Base-by-base conservation (phyloP, 2,329 filamentous ascomycete species). In the Alternaria alternata region DNA sequence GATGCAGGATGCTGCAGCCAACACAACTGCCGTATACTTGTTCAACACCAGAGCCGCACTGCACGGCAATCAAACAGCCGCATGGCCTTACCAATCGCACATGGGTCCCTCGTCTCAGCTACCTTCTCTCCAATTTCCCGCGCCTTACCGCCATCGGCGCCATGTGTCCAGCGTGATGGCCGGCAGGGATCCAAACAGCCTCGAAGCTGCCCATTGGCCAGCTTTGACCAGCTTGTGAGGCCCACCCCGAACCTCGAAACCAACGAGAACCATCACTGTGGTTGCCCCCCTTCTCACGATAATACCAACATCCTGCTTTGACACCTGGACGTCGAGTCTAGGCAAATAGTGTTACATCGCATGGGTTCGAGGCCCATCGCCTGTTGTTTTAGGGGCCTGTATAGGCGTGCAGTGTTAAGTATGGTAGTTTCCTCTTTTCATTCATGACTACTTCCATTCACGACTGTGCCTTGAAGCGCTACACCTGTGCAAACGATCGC, bases 381-480 rank as follows among this genome's bases (percentile, higher is more conserved):
- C 48, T 57, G 28, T 56, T 51, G 39, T 57, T 53, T 38, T 55
- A 54, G 51, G 51, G 24, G 39, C 46, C 46, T 51, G 38, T 44
- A 48, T 49, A 49, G 49, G 48, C 36, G 52, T 32, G 43, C 30
- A 42, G 30, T 44, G 43, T 57, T 62, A 59, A 61, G 54, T 63
- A 65, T 63, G 54, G 44, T 49, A 14, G 26, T 41, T 43, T 64
- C 56, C 51, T 46, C 24, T 38, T 51, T 28, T 39, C 28, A 28
- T 47, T 51, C 51, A 28, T 43, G 43, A 47, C 49, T 42, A 36
- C 41, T 54, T 52, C 30, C 26, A 42, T 54, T 60, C 52, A 34
- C 43, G 41, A 55, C 57, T 54, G 65, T 67, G 64, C 65, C 61
- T 69, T 69, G 64, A 69, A 36, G 63, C 65, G 66, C 67, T 62